Conservation (phyloP, 257 asterid genomes). For the Nicotiana knightiana region DNA sequence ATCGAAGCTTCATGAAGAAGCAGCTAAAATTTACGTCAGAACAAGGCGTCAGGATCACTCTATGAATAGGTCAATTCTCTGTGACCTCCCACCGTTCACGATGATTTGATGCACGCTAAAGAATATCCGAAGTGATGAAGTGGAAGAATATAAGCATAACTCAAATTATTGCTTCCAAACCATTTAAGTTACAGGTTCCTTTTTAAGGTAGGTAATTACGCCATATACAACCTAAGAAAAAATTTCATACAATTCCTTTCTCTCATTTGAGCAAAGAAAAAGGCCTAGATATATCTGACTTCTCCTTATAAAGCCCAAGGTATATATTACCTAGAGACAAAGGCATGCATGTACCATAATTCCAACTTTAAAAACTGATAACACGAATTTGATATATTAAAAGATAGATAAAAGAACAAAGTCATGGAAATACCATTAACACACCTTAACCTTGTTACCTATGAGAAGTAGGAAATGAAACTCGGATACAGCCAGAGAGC, state of each 20-base stretch:
- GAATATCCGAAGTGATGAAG: background rate
- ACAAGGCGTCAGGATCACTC: background rate
- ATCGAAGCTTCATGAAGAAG: background rate
- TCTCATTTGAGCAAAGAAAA: background rate
- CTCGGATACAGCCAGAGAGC: constrained; percentile 87
- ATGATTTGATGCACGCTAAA: background rate
- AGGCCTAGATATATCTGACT: background rate
- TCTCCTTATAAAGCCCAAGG: background rate
- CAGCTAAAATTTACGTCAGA: background rate
- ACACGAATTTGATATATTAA: background rate
- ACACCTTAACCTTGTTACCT: constrained; percentile 91
- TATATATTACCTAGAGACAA: background rate
- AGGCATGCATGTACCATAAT: background rate
- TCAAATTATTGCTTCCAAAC: background rate
- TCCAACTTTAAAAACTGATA: background rate
- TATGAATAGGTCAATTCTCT: too few relatives aligned
- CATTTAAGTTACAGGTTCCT: background rate
- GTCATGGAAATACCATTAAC: constrained; percentile 21
- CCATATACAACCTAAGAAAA: background rate
- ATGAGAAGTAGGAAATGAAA: constrained; percentile 96
- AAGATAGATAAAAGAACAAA: constrained; percentile 14
- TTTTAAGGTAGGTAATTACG: background rate
- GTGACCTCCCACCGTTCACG: too few relatives aligned
- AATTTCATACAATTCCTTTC: background rate
- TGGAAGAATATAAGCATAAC: background rate